Evolutionary conservation across 2,329 filamentous ascomycete genomes (phyloP).

Genomic region (Penicillium sp.): DNA sequence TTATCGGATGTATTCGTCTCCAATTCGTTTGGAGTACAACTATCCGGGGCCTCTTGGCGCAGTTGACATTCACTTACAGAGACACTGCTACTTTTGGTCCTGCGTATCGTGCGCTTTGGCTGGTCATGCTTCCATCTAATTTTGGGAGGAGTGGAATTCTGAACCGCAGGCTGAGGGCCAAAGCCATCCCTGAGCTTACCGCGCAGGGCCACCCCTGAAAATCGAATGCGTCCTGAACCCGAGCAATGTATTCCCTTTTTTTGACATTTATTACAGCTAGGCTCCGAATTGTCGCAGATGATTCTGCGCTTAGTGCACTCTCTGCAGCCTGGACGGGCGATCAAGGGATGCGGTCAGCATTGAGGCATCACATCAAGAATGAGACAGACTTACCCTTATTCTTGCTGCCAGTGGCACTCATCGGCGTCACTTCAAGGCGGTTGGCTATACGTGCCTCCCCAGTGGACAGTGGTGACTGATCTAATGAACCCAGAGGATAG

Average conservation of each 20-base stretch:
- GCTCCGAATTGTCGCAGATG: conserved; percentile 38
- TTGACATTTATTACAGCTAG: conserved; percentile 37
- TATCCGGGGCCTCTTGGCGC: not conserved
- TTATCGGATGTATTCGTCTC: not conserved
- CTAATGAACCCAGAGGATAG: not conserved
- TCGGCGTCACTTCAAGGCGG: not conserved
- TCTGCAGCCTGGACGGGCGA: conserved; percentile 35
- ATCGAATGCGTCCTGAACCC: conserved; percentile 35
- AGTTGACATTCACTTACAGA: too few relatives aligned
- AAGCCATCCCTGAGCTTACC: conserved; percentile 21
- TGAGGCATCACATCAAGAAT: not conserved
- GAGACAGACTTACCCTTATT: not conserved
- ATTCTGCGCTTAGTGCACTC: conserved; percentile 43
- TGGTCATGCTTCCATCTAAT: conserved; percentile 19
- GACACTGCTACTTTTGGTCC: not conserved
- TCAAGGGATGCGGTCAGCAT: not conserved
- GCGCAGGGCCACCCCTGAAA: conserved; percentile 27
- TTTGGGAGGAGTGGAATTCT: not conserved
- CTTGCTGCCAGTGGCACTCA: not conserved
- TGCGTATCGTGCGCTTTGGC: not conserved
- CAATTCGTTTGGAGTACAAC: not conserved
- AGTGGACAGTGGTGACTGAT: not conserved
- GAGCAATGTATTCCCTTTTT: conserved; percentile 37
- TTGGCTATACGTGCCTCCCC: not conserved
- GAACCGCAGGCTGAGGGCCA: not conserved